These are phyloP conservation scores for Apiotrichum sp. DNA, from an alignment of 1,284 basidiomycete genomes.

Conservation along the genomic window DNA sequence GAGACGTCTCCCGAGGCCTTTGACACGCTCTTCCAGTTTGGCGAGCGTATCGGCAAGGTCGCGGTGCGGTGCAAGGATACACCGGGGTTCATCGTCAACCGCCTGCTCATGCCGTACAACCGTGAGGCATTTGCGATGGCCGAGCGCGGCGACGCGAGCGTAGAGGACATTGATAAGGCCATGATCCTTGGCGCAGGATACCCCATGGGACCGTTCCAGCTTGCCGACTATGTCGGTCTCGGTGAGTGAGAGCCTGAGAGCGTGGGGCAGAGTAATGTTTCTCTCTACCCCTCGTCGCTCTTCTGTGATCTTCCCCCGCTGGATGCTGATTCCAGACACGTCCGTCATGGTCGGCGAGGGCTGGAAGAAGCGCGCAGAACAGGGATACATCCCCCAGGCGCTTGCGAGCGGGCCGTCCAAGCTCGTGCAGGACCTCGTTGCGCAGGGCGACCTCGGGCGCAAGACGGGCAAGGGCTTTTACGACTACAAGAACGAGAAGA, in stretches of 20 bases:
- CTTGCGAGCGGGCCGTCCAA: conserved; percentile 48
- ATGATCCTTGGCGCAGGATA: conserved; percentile 57
- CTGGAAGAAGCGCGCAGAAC: conserved; percentile 51
- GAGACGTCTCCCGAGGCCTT: conserved; percentile 50
- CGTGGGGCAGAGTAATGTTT: no score
- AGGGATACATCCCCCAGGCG: conserved; percentile 47
- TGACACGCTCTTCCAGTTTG: conserved; percentile 50
- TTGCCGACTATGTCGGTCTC: conserved; percentile 54
- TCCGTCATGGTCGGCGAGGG: conserved; percentile 50
- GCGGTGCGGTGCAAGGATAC: conserved; percentile 55
- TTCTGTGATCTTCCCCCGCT: no score
- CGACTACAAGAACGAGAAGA: conserved; percentile 17
- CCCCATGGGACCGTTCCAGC: conserved; percentile 51
- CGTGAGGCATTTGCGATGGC: conserved; percentile 55
- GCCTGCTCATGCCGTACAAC: conserved; percentile 53
- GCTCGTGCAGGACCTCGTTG: conserved; percentile 51
- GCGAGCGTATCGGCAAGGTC: conserved; percentile 52
- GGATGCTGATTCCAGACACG: conserved; percentile 30
- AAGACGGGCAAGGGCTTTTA: conserved; percentile 52
- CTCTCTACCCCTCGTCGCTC: no score
- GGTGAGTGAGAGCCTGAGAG: conserved; percentile 42
- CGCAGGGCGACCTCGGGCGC: conserved; percentile 52
- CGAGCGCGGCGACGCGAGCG: conserved; percentile 54
- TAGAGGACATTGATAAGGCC: conserved; percentile 55
- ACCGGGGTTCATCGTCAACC: conserved; percentile 53